Conservation (phyloP, 1,139 yeast species). For the Candida frijolesensis region DNA sequence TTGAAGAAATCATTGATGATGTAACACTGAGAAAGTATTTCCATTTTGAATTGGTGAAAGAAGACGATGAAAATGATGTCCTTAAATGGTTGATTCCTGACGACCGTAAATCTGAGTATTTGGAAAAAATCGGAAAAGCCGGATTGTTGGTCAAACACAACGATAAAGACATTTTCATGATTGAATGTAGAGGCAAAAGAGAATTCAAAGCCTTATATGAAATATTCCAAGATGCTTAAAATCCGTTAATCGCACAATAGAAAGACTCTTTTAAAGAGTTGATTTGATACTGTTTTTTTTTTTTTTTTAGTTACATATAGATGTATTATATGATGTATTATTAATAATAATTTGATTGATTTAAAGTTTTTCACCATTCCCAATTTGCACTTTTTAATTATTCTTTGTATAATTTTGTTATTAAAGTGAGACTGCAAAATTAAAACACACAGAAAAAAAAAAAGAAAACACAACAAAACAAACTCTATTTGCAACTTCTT, state of each 20-base stretch:
- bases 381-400: not conserved
- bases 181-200: slow-evolving; percentile 50
- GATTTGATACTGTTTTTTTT: not conserved
- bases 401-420: not conserved
- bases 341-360: not conserved
- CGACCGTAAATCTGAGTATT: slow-evolving; percentile 29
- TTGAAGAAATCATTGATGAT: slow-evolving; percentile 31
- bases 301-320: not conserved
- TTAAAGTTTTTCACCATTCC: not conserved
- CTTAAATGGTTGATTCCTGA: slow-evolving; percentile 40
- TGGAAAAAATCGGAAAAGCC: slow-evolving; percentile 49
- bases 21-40: slow-evolving; percentile 29
- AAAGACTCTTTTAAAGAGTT: no score
- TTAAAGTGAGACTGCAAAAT: not conserved
- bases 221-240: slow-evolving; percentile 23
- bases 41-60: slow-evolving; percentile 30
- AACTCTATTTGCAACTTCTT: slow-evolving; percentile 6
- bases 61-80: slow-evolving; percentile 19
- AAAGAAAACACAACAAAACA: not conserved
- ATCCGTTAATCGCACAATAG: no score
- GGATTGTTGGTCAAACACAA: slow-evolving; percentile 42
- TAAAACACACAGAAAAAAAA: not conserved
- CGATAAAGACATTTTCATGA: slow-evolving; percentile 41
- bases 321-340: not conserved
- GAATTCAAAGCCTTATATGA: slow-evolving; percentile 40